Base-by-base conservation (phyloP, 257 asterid genomes). In the Jasminum sambac region DNA sequence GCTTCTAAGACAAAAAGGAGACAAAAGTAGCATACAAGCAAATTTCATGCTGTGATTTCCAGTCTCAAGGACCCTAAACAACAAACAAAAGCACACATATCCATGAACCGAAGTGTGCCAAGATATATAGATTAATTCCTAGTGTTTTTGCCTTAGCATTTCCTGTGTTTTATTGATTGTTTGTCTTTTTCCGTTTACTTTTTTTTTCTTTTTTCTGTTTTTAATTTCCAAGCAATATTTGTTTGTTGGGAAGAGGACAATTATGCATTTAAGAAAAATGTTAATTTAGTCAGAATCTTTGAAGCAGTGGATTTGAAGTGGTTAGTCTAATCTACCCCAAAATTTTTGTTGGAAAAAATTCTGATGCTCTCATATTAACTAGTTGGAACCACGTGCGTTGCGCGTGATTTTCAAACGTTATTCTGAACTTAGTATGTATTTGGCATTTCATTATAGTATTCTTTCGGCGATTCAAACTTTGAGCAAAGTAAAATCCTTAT, bases 161-260 rank as follows among this genome's bases (percentile, higher is more conserved):
- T 21, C 30, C 16, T 55, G 19, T 30, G 62, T 30, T 24, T 55
- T n/a, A n/a, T n/a, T n/a, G n/a, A n/a, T n/a, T n/a, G n/a, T 21
- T 55, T 55, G 62, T 21, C 62, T 6, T 21, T 52, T 52, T 55
- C 25, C 62, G 4, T 55, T 8, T 52, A 1, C 34, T 55, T 2
- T 0, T 50, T n/a, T 0, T 6, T 48, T 5, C 16, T 48, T 3
- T n/a, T 16, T 14, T 6, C 19, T 17, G 11, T 11, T 6, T 48
- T 17, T 30, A 30, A 30, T 30, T 30, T 30, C 36, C 36, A 30
- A 30, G 36, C 4, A 6, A 48, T 48, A 48, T 48, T 48, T 23
- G 19, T 48, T 55, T 55, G 62, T 19, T 30, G 62, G 34, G 62
- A 21, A 55, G 19, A 55, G 62, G 62, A 55, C 62, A 55, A 23